Percentiles rank a stretch among this genome's conserved stretches.
These are phyloP conservation scores for Fusarium newnesense DNA, from an alignment of 2,329 filamentous ascomycete species.

Conservation along the genomic window DNA sequence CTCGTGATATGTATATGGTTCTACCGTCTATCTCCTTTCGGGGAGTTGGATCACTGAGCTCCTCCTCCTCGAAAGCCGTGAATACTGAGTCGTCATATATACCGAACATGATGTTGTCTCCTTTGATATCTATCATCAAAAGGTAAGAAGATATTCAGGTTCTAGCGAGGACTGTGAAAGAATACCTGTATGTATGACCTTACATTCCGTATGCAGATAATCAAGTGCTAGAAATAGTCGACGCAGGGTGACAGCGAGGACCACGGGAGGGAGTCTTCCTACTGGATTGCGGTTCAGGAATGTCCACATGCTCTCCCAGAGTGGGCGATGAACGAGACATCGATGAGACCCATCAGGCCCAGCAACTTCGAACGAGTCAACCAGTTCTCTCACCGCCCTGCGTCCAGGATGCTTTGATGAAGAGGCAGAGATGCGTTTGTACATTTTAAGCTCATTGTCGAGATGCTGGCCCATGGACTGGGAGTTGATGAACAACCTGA, in stretches of 20 bases:
- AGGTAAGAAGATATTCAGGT: background rate
- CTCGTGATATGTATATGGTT: constrained; percentile 55
- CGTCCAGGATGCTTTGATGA: constrained; percentile 47
- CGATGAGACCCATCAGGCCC: constrained; percentile 50
- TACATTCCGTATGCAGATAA: constrained; percentile 58
- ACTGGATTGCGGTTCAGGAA: constrained; percentile 55
- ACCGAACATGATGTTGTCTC: constrained; percentile 59
- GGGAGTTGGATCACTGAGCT: constrained; percentile 52
- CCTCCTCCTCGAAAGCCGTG: constrained; percentile 50
- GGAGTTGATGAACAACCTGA: constrained; percentile 48
- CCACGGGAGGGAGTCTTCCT: constrained; percentile 47
- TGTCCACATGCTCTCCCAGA: constrained; percentile 54
- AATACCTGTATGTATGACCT: constrained; percentile 57
- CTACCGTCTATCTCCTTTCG: constrained; percentile 55
- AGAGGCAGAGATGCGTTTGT: constrained; percentile 49
- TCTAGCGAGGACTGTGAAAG: fast-evolving
- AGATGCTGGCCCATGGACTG: constrained; percentile 39
- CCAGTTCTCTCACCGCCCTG: constrained; percentile 45
- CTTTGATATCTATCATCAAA: constrained; percentile 54
- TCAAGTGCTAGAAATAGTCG: constrained; percentile 57
- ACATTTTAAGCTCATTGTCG: constrained; percentile 55
- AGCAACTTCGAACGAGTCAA: constrained; percentile 52
- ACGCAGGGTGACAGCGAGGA: constrained; percentile 50
- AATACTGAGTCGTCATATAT: constrained; percentile 54
- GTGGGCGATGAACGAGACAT: constrained; percentile 53